A percentile compares a stretch with the other conserved stretches of the same genome.
Evolutionary conservation across 345 rosid species (phyloP).

Genomic region (Dimocarpus longan): DNA sequence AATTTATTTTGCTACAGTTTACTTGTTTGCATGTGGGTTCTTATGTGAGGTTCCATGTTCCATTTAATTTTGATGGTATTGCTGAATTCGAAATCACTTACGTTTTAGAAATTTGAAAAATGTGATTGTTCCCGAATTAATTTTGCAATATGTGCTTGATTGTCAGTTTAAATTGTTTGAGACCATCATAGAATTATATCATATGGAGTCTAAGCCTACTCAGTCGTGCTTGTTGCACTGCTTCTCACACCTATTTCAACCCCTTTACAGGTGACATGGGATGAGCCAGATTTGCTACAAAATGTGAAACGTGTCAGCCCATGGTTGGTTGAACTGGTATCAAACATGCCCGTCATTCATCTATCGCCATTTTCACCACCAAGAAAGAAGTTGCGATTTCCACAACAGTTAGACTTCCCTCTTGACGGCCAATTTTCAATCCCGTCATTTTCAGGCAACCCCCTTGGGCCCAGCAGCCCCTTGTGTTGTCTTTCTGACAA

Average conservation of each 20-base stretch:
- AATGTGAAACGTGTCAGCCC: conserved; percentile 90
- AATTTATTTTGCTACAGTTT: neutral
- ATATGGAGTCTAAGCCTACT: neutral
- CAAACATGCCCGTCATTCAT: conserved; percentile 71
- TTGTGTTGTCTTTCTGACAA: conserved; percentile 58
- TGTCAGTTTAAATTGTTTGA: neutral
- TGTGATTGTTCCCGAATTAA: neutral
- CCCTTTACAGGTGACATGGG: conserved; percentile 82
- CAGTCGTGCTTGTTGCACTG: neutral
- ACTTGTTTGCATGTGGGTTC: neutral
- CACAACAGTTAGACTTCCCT: conserved; percentile 62
- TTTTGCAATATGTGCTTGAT: neutral
- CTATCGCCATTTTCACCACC: conserved; percentile 81
- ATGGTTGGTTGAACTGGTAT: conserved; percentile 91
- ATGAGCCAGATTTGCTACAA: conserved; percentile 91
- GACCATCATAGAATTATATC: neutral
- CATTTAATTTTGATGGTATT: neutral
- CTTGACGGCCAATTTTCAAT: conserved; percentile 52
- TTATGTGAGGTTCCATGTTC: neutral
- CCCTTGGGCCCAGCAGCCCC: conserved; percentile 51
- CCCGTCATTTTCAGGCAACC: conserved; percentile 60
- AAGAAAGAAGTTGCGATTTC: conserved; percentile 73
- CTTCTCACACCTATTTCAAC: neutral
- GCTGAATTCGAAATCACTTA: neutral
- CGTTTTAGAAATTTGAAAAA: neutral